Evolutionary conservation across 805 yeast genomes (phyloP).

Genomic region (Cephaloascus fragrans): DNA sequence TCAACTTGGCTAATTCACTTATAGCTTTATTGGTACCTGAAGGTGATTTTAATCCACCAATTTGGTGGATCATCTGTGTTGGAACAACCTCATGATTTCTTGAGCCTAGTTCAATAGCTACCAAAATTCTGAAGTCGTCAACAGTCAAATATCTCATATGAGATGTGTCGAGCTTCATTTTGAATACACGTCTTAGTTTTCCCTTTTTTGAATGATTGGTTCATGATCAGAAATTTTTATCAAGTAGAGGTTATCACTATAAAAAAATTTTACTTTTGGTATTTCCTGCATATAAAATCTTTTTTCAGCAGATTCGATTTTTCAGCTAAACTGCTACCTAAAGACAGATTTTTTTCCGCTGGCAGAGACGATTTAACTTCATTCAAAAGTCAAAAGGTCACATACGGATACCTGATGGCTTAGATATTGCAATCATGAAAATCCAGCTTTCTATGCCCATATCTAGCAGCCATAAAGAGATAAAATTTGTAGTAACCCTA

Average conservation of each 20-base stretch:
- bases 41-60: conserved; percentile 67
- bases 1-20: conserved; percentile 79
- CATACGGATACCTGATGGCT: no score
- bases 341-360: no score
- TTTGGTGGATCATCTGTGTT: conserved; percentile 66
- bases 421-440: conserved; percentile 1
- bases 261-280: no score
- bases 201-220: neutral
- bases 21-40: conserved; percentile 74
- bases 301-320: no score
- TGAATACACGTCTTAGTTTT: no score
- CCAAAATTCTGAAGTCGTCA: conserved; percentile 84
- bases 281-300: no score
- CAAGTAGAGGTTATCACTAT: neutral
- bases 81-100: conserved; percentile 94
- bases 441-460: conserved; percentile 1
- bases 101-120: conserved; percentile 86
- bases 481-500: no score
- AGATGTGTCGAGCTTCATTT: conserved; percentile 85
- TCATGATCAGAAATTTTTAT: neutral
- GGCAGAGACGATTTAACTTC: no score
- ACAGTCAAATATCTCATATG: conserved; percentile 89
- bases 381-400: no score
- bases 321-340: no score
- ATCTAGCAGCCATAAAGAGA: no score